Base-by-base conservation (phyloP, 2,329 filamentous ascomycete species). In the Apiospora aurea region DNA sequence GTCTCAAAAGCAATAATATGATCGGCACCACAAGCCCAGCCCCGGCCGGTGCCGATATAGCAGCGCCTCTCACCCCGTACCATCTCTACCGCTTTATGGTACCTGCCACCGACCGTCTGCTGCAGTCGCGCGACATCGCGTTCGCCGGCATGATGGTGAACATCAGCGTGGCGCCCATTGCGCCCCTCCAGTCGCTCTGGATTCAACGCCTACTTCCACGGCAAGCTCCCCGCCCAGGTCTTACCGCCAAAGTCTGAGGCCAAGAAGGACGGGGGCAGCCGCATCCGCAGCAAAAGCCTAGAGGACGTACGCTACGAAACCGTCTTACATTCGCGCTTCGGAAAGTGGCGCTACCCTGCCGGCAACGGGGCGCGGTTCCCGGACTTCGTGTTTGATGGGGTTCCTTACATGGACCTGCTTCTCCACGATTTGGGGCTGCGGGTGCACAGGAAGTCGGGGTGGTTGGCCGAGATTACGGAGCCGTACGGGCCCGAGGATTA, bases 381-480 rank as follows among this genome's bases (percentile, higher is more conserved):
- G 0, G 89, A 91, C 76, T 85, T 90, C 44, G 87, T 88, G 2
- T 91, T 91, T 72, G 90, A 92, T 7, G 76, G 84, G 84, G 4
- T 70, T 91, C 88, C 88, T 8, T 92, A 89, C 78, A 80, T 90
- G 69, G 89, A 91, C 79, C 72, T 87, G 76, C 77, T 92, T 76
- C 75, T 90, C 71, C 79, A 80, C 21, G 89, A 92, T 76, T 73
- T 91, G 73, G 87, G 86, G 0, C 76, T 91, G 71, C 79, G 82
- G 41, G 79, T 76, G 26, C 76, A 78, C 71, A 77, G 84, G 44
- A 86, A 86, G 76, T 72, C 75, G 3, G 78, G 80, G 0, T 76
- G 77, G 70, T 78, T 79, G 71, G 76, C 72, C 16, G 85, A 86
- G 71, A 80, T 86, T 72, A 83, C 84, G 74, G 77, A 81, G 72